Percentiles rank a stretch among this genome's conserved stretches.
Conservation (phyloP, 2,329 filamentous ascomycete species). For the Verticillium tricorpus region DNA sequence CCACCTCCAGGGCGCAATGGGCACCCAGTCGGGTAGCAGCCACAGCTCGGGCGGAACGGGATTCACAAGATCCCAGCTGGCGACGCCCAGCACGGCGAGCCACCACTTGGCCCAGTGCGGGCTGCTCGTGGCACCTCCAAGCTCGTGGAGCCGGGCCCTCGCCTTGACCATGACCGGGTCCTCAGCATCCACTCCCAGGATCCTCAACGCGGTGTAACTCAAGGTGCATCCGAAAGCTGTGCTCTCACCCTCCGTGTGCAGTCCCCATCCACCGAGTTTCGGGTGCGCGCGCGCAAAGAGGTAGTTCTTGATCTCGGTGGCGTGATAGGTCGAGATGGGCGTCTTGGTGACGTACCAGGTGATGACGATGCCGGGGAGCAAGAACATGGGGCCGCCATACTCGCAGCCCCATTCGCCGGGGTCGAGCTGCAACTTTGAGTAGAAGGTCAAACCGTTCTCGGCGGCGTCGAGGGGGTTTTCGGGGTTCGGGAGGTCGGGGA, state of each 20-base stretch:
- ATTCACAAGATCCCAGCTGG: slow-evolving; percentile 89
- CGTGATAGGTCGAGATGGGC: slow-evolving; percentile 73
- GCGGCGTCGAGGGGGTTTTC: slow-evolving; percentile 73
- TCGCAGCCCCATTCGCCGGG: slow-evolving; percentile 96
- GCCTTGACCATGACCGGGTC: slow-evolving; percentile 84
- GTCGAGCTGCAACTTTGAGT: slow-evolving; percentile 81
- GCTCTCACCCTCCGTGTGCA: slow-evolving; percentile 92
- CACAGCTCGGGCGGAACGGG: slow-evolving; percentile 91
- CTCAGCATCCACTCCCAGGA: slow-evolving; percentile 79
- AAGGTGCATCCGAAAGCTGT: slow-evolving; percentile 85
- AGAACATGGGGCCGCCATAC: slow-evolving; percentile 96
- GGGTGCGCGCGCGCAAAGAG: slow-evolving; percentile 79
- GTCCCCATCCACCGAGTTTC: slow-evolving; percentile 91
- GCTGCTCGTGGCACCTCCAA: slow-evolving; percentile 77
- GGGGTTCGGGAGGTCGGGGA: slow-evolving; percentile 67
- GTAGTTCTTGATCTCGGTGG: slow-evolving; percentile 89
- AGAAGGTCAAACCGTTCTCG: slow-evolving; percentile 80
- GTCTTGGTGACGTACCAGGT: slow-evolving; percentile 88
- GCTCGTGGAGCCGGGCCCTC: slow-evolving; percentile 71
- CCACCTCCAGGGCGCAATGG: slow-evolving; percentile 88
- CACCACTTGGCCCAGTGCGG: slow-evolving; percentile 99
- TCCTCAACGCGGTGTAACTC: slow-evolving; percentile 78
- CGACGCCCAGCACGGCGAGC: slow-evolving; percentile 79
- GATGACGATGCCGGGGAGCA: slow-evolving; percentile 80
- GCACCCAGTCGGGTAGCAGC: slow-evolving; percentile 87